Percentiles rank a stretch among this genome's conserved stretches.
phyloP scores from a whole-genome alignment of 371 early-diverging fungal genomes.

The Parasitella parasitica region DNA sequence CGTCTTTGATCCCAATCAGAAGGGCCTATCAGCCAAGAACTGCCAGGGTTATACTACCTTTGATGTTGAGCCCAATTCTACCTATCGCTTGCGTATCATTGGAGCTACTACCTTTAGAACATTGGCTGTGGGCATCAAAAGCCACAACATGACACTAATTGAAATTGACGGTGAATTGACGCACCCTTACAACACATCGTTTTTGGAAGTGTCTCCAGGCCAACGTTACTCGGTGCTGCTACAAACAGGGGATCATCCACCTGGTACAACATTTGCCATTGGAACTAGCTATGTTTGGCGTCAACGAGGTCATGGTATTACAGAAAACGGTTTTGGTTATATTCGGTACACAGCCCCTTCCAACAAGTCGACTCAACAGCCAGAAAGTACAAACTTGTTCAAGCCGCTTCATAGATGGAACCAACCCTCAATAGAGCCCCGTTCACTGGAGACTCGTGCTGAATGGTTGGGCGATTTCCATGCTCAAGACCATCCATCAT shows the following conservation, averaged over 20 bases:
- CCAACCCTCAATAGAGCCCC: neutral
- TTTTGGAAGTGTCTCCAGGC: slow-evolving; percentile 28
- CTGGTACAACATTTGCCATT: slow-evolving; percentile 22
- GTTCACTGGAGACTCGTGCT: neutral
- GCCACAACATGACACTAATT: slow-evolving; percentile 46
- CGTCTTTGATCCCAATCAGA: slow-evolving; percentile 10
- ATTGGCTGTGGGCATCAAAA: slow-evolving; percentile 35
- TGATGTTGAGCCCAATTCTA: slow-evolving; percentile 35
- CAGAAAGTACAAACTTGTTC: neutral
- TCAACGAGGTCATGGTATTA: slow-evolving; percentile 17
- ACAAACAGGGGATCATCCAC: slow-evolving; percentile 14
- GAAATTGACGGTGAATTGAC: slow-evolving; percentile 44
- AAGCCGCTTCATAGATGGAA: neutral
- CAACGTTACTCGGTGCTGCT: slow-evolving; percentile 33
- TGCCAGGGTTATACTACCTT: slow-evolving; percentile 35
- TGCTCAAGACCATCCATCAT: neutral
- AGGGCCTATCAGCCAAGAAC: neutral
- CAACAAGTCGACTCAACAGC: neutral
- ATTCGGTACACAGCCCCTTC: slow-evolving; percentile 15
- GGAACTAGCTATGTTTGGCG: slow-evolving; percentile 27
- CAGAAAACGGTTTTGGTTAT: slow-evolving; percentile 30
- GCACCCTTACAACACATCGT: slow-evolving; percentile 18
- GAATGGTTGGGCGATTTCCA: neutral
- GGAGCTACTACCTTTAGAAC: slow-evolving; percentile 34
- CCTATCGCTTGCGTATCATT: slow-evolving; percentile 44